A percentile compares a stretch with the other conserved stretches of the same genome.
Evolutionary conservation across 495 filamentous ascomycete species (phyloP).

Genomic region (Penicillium tannophilum): DNA sequence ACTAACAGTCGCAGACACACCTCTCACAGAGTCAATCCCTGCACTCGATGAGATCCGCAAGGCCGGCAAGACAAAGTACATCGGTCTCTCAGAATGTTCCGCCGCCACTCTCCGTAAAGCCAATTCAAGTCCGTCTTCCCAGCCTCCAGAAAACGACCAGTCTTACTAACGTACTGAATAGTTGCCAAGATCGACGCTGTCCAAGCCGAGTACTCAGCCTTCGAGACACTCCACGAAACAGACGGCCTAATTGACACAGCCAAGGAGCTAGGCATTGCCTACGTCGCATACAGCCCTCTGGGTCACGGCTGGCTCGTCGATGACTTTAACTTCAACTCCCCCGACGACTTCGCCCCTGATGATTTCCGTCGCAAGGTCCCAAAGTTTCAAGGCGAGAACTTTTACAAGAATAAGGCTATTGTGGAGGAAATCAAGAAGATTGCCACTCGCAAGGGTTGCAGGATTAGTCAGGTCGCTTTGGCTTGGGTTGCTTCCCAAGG

Average conservation of each 20-base stretch:
- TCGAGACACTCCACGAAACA: conserved; percentile 51
- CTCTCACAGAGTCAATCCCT: conserved; percentile 49
- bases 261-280: conserved; percentile 45
- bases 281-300: conserved; percentile 48
- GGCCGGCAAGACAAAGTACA: conserved; percentile 51
- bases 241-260: conserved; percentile 42
- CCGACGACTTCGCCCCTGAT: conserved; percentile 46
- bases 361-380: conserved; percentile 47
- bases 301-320: conserved; percentile 52
- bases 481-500: conserved; percentile 52
- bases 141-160: no score
- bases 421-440: conserved; percentile 48
- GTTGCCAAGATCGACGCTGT: conserved; percentile 55
- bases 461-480: conserved; percentile 43
- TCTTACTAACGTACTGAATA: conserved; percentile 17
- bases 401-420: conserved; percentile 49
- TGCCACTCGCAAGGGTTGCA: conserved; percentile 39
- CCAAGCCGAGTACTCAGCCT: conserved; percentile 54
- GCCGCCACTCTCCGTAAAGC: conserved; percentile 47
- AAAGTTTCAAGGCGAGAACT: conserved; percentile 55
- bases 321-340: conserved; percentile 43
- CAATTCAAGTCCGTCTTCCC: conserved; percentile 36
- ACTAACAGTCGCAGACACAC: conserved; percentile 36
- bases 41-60: conserved; percentile 49
- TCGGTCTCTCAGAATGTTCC: conserved; percentile 50